Evolutionary conservation across 1,284 basidiomycete species (phyloP), one percentile per base, ranked within the genome.

Genomic region (Moniliella sp.): DNA sequence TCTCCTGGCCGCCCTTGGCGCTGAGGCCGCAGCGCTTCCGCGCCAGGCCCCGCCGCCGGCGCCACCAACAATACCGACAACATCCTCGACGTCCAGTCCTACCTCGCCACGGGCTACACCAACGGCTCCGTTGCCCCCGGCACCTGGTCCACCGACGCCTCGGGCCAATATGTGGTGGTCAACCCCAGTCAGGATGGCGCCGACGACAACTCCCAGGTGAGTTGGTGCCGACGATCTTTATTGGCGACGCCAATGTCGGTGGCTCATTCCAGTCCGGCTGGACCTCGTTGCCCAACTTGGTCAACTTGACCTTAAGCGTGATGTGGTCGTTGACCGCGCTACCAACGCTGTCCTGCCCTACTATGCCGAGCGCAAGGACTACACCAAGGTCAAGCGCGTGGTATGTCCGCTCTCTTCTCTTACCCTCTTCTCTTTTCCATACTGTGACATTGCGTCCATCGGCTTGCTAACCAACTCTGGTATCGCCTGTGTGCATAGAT

Each of bases 301-400:
- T 48, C n/a, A 49, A 43, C 26, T 55, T 32, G 46, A 55, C 35
- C 42, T 43, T 11, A 42, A 43, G 40, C 38, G 44, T 18, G 48
- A 50, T 28, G 21, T 50, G 10, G 30, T 19, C 8, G 37, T 48
- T 12, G 40, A 30, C 14, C 38, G 37, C n/a, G 31, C 30, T n/a
- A n/a, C n/a, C n/a, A n/a, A 33, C 19, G 37, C 40, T 4, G 40
- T 46, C 1, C 46, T 46, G 34, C 40, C 46, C 3, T 51, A 48
- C 44, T 47, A 47, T 27, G 35, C 36, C 29, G 39, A 42, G 21
- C 36, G 39, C 28, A 41, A 44, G 30, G 26, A 37, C 26, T 31
- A 42, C 9, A 14, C 36, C 23, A 23, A 48, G 25, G 31, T 54
- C n/a, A 51, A 46, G 43, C 40, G 49, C 9, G 42, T 46, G 19